Percentiles rank a stretch among this genome's conserved stretches.
Evolutionary conservation across 2,329 filamentous ascomycete genomes (phyloP).

Genomic region (Aschersonia sp.): DNA sequence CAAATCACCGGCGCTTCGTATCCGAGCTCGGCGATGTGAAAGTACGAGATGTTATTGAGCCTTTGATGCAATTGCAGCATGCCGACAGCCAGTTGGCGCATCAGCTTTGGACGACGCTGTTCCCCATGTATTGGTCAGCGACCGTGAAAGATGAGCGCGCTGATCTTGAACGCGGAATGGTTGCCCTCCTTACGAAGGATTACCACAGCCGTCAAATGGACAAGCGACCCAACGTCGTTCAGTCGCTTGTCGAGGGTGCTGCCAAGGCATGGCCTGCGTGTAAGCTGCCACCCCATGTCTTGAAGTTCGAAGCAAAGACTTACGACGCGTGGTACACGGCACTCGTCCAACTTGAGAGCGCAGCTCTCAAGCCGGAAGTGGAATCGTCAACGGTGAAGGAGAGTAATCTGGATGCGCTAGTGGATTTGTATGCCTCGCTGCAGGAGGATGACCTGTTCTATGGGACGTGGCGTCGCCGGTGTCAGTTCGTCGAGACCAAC

Average conservation of each 20-base stretch:
- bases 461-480: constrained; percentile 86
- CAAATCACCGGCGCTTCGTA: constrained; percentile 69
- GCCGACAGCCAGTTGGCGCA: constrained; percentile 69
- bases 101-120: constrained; percentile 79
- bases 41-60: constrained; percentile 77
- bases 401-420: constrained; percentile 89
- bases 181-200: constrained; percentile 84
- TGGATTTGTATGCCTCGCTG: constrained; percentile 78
- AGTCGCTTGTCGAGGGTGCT: constrained; percentile 78
- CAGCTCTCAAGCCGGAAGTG: constrained; percentile 67
- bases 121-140: constrained; percentile 88
- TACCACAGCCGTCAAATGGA: constrained; percentile 92
- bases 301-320: constrained; percentile 87
- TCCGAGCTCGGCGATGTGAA: constrained; percentile 73
- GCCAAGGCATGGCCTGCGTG: constrained; percentile 74
- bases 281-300: constrained; percentile 86
- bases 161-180: constrained; percentile 82
- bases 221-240: constrained; percentile 87
- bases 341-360: constrained; percentile 76
- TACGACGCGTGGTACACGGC: constrained; percentile 98
- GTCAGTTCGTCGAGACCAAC: constrained; percentile 95
- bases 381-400: constrained; percentile 77
- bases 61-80: constrained; percentile 83
- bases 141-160: constrained; percentile 74
- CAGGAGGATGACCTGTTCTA: constrained; percentile 97